phyloP scores from a whole-genome alignment of 768 basidiomycete genomes.

The Hemileccinum impolitum region DNA sequence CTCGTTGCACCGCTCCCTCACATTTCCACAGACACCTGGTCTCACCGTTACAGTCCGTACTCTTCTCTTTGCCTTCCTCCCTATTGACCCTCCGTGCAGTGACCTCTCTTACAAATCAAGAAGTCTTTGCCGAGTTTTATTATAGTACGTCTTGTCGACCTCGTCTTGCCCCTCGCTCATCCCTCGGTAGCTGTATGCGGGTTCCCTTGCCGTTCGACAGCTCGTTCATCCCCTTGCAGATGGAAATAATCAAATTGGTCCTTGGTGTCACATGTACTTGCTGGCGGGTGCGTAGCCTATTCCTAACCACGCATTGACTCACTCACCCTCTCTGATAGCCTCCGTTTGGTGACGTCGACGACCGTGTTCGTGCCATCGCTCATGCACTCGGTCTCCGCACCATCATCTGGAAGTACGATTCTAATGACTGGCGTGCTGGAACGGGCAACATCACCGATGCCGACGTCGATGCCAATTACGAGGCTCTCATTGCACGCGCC shows the following conservation, averaged over 20 bases:
- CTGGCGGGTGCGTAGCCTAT: conserved; percentile 45
- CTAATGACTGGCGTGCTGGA: conserved; percentile 71
- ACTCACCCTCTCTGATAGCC: conserved; percentile 36
- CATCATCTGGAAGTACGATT: conserved; percentile 70
- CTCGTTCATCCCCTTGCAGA: conserved; percentile 23
- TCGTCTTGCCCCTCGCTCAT: conserved; percentile 1
- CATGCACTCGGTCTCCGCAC: conserved; percentile 64
- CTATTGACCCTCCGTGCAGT: conserved; percentile 30
- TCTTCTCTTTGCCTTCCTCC: neutral
- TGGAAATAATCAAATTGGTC: conserved; percentile 53
- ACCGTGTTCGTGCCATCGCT: conserved; percentile 71
- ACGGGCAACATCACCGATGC: conserved; percentile 41
- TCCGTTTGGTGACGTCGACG: conserved; percentile 68
- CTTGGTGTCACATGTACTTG: conserved; percentile 56
- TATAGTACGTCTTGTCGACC: conserved; percentile 46
- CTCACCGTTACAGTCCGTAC: conserved; percentile 44
- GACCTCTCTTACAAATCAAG: conserved; percentile 57
- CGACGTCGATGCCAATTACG: conserved; percentile 51
- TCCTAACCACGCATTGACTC: neutral
- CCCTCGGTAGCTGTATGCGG: conserved; percentile 22
- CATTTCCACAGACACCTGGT: conserved; percentile 27
- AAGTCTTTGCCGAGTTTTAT: conserved; percentile 76
- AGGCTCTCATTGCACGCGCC: conserved; percentile 47
- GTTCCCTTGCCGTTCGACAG: fast-evolving
- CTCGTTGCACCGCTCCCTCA: neutral